Base-by-base conservation (phyloP, 768 basidiomycete species). In the Suillus occidentalis region DNA sequence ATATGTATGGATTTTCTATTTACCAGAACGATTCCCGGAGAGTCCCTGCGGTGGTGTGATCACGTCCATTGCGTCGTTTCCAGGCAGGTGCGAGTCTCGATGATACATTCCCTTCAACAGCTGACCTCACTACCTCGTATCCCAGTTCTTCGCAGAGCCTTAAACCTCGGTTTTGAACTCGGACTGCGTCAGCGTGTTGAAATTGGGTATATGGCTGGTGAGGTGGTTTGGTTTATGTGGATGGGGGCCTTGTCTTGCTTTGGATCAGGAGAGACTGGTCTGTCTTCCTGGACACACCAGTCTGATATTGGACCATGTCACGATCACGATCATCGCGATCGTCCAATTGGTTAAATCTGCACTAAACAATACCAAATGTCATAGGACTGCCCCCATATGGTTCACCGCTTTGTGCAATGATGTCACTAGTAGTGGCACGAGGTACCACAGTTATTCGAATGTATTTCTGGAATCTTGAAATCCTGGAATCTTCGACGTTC, bases 151-250 rank as follows among this genome's bases (percentile, higher is more conserved):
- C 79, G 85, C 43, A 81, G 79, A 31, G 31, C 49, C n/a, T 22
- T 50, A 14, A 7, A 22, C 89, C 7, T 89, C 89, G 0, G 81
- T 79, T 64, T 79, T 90, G 4, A 89, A 88, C 0, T 91, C 89
- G 66, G 89, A 90, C 70, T 84, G 89, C 42, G 82, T 91, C 60
- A 83, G 90, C n/a, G 86, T 87, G 0, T 84, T 87, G 0, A 84
- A 81, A 66, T 72, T 81, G 14, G 87, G 80, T 61, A 47, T 45
- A n/a, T n/a, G n/a, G n/a, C n/a, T n/a, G n/a, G n/a, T n/a, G n/a
- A n/a, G n/a, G 85, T 0, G 83, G 89, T 2, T 42, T 42, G 12
- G 87, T 89, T 63, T 79, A 80, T 59, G 60, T 70, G 6, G 78
- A 78, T 2, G n/a, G 86, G 85, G 1, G 77, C 68, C 70, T 87